phyloP scores from a whole-genome alignment of 176 grass and related monocot genomes.

The Bonia amplexicaulis region DNA sequence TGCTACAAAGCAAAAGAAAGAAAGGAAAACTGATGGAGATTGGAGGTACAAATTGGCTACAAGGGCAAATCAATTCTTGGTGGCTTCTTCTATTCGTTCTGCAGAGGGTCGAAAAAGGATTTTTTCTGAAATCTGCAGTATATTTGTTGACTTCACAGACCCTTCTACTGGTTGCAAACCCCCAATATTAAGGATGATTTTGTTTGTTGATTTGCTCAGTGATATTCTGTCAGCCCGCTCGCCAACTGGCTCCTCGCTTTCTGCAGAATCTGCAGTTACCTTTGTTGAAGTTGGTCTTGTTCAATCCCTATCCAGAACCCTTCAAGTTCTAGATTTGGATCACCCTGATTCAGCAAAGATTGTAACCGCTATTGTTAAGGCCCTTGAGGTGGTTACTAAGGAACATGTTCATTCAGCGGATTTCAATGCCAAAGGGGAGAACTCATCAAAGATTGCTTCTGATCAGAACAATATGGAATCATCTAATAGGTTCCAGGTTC shows the following conservation, averaged over 20 bases:
- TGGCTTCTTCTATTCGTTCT: slow-evolving; percentile 91
- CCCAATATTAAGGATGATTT: slow-evolving; percentile 66
- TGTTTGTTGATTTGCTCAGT: slow-evolving; percentile 83
- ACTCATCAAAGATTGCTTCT: slow-evolving; percentile 45
- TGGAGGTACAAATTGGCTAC: slow-evolving; percentile 90
- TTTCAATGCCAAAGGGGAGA: slow-evolving; percentile 61
- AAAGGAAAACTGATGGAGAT: slow-evolving; percentile 81
- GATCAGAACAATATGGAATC: slow-evolving; percentile 53
- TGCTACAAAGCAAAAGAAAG: slow-evolving; percentile 78
- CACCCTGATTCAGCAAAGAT: slow-evolving; percentile 90
- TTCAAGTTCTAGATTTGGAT: slow-evolving; percentile 86
- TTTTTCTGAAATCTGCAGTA: slow-evolving; percentile 73
- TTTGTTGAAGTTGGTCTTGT: slow-evolving; percentile 93
- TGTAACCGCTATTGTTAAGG: slow-evolving; percentile 79
- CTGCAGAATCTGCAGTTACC: slow-evolving; percentile 75
- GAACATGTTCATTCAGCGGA: slow-evolving; percentile 81
- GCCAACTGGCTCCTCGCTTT: slow-evolving; percentile 78
- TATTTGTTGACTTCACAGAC: slow-evolving; percentile 63
- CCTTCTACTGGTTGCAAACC: slow-evolving; percentile 46
- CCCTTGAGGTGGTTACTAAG: slow-evolving; percentile 83
- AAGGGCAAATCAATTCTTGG: slow-evolving; percentile 89
- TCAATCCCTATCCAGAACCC: slow-evolving; percentile 54
- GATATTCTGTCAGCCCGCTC: slow-evolving; percentile 97
- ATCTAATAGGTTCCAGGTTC: slow-evolving; percentile 59
- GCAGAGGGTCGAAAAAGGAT: slow-evolving; percentile 83